phyloP scores from a whole-genome alignment of 192 early-diverging fungal species.

The Dissophora ornata region DNA sequence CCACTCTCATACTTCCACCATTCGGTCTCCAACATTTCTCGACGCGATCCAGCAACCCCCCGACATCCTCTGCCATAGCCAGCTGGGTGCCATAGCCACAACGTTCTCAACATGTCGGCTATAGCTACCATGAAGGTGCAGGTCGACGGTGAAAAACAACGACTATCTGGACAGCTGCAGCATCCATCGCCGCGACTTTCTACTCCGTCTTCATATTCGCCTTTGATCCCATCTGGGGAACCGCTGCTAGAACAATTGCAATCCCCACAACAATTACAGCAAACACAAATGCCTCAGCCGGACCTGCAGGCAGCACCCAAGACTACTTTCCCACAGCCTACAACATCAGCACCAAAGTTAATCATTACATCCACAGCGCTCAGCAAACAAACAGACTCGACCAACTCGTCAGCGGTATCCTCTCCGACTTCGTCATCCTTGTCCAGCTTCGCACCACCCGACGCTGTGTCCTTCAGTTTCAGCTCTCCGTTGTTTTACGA shows the following conservation, averaged over 20 bases:
- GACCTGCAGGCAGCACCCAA: too few species aligned
- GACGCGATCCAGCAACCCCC: not conserved
- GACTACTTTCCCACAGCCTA: too few species aligned
- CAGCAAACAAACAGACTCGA: not conserved
- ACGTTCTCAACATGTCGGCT: conserved; percentile 7
- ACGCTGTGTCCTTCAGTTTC: conserved; percentile 37
- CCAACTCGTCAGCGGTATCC: conserved; percentile 8
- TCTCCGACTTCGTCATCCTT: conserved; percentile 21
- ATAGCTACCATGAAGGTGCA: conserved; percentile 17
- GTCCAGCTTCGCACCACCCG: not conserved
- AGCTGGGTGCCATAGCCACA: conserved; percentile 12
- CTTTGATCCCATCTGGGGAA: not conserved
- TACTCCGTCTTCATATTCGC: too few species aligned
- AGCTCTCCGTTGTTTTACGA: conserved; percentile 45
- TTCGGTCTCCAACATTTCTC: not conserved
- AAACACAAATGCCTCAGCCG: too few species aligned
- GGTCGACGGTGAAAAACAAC: conserved; percentile 9
- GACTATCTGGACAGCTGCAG: not conserved
- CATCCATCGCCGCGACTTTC: too few species aligned
- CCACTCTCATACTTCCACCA: conserved; percentile 2
- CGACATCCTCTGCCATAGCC: conserved; percentile 8
- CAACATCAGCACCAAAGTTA: not conserved
- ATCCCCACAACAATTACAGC: not conserved
- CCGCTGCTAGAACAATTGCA: not conserved
- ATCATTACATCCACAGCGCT: not conserved